Conservation (phyloP, 345 rosid species). For the Eucalyptus cladocalyx region DNA sequence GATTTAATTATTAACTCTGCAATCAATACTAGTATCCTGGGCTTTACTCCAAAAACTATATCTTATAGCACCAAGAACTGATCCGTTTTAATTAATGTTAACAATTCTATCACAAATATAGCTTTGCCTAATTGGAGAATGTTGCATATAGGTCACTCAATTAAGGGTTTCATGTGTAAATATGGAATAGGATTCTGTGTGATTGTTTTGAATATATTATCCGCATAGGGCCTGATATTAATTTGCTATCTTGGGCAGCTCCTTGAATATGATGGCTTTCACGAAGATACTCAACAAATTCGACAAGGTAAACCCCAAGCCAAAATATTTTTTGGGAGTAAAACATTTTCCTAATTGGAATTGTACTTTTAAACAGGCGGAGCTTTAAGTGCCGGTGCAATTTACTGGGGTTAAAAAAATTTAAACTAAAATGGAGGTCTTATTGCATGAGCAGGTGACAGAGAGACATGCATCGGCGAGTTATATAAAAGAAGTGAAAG, state of each 20-base stretch:
- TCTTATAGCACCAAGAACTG: too few species aligned
- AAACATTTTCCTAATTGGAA: not conserved
- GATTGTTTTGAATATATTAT: too few species aligned
- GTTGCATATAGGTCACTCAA: too few species aligned
- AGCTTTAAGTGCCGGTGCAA: not conserved
- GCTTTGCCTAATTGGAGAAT: too few species aligned
- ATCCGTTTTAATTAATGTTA: too few species aligned
- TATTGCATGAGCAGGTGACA: constrained; percentile 38
- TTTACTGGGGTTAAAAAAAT: not conserved
- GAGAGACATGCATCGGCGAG: constrained; percentile 73
- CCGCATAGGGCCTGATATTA: not conserved
- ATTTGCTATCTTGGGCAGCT: constrained; percentile 26
- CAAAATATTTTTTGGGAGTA: too few species aligned
- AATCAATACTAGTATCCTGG: too few species aligned
- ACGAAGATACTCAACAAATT: constrained; percentile 86
- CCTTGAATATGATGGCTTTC: constrained; percentile 85
- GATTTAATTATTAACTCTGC: too few species aligned
- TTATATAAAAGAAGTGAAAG: constrained; percentile 74
- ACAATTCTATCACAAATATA: too few species aligned
- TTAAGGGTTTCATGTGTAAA: too few species aligned
- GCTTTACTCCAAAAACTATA: too few species aligned
- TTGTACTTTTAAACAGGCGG: not conserved
- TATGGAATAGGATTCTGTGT: not conserved
- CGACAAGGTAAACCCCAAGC: constrained; percentile 49
- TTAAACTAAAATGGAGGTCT: not conserved